A percentile compares a stretch with the other conserved stretches of the same genome.
Evolutionary conservation across 352 stramenopile species (phyloP).

Genomic region (Globisporangium iwayamae): DNA sequence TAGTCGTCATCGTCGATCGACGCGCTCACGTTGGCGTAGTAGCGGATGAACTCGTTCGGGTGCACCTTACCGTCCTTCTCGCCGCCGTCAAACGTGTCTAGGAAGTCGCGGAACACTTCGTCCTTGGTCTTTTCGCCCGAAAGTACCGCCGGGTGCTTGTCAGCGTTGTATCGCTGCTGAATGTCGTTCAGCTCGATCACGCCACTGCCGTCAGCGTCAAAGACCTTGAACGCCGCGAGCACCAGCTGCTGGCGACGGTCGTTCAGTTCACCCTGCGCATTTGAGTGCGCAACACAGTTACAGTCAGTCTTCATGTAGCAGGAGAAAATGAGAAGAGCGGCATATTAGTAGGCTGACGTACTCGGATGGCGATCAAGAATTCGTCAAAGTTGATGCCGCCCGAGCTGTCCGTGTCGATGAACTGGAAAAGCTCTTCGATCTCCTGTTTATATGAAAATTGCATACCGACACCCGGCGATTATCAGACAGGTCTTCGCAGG

Average conservation of each 20-base stretch:
- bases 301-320: neutral
- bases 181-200: constrained; percentile 56
- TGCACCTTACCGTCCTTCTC: constrained; percentile 35
- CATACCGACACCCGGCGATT: neutral
- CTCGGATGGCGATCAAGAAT: constrained; percentile 61
- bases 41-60: constrained; percentile 39
- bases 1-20: constrained; percentile 81
- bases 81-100: constrained; percentile 34
- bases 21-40: constrained; percentile 75
- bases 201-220: constrained; percentile 57
- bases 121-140: constrained; percentile 29
- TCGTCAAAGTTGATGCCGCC: constrained; percentile 72
- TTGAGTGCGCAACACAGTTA: constrained; percentile 10
- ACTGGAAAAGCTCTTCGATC: constrained; percentile 70
- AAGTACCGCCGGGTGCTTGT: constrained; percentile 52
- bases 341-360: constrained; percentile 10
- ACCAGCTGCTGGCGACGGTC: constrained; percentile 49
- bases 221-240: constrained; percentile 56
- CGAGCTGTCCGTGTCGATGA: constrained; percentile 81
- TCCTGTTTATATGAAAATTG: constrained; percentile 24
- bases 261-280: constrained; percentile 32
- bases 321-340: neutral
- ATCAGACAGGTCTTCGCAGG: neutral
- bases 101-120: constrained; percentile 33
- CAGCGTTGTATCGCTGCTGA: constrained; percentile 39